Evolutionary conservation across 306 rosid genomes (phyloP).

Genomic region (Abrus precatorius): DNA sequence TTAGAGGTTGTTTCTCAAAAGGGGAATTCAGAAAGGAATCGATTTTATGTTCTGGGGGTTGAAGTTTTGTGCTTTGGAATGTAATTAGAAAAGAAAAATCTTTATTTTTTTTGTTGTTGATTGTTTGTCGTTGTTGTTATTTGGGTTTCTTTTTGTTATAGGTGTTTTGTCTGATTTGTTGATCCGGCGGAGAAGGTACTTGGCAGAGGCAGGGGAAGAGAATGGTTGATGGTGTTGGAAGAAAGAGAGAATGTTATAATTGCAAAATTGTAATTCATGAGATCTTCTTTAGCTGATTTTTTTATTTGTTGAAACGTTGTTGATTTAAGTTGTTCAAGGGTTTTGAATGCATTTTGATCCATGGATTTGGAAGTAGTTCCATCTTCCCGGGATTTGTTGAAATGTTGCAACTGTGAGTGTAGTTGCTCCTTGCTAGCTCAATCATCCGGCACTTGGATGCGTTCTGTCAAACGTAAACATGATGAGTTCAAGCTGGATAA

Average conservation of each 20-base stretch:
- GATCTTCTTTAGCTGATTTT: constrained; percentile 34
- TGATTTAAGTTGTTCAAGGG: constrained; percentile 50
- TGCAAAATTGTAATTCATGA: constrained; percentile 11
- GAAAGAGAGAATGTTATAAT: constrained; percentile 9
- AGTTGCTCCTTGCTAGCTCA: constrained; percentile 62
- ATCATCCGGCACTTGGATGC: constrained; percentile 73
- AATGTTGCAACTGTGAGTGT: constrained; percentile 75
- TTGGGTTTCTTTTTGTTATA: constrained; percentile 26
- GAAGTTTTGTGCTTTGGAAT: background rate
- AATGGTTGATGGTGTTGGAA: constrained; percentile 36
- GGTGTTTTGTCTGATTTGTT: constrained; percentile 57
- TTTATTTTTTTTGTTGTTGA: constrained; percentile 11
- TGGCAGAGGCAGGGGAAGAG: constrained; percentile 54
- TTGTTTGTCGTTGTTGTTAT: constrained; percentile 1
- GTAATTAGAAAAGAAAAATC: background rate
- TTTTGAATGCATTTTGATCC: constrained; percentile 53
- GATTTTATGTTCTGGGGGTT: constrained; percentile 20
- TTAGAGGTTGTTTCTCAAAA: constrained; percentile 18
- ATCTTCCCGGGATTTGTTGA: constrained; percentile 63
- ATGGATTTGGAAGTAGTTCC: constrained; percentile 72
- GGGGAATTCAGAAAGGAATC: background rate
- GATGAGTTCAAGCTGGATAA: constrained; percentile 70
- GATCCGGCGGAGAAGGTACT: constrained; percentile 49
- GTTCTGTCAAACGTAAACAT: constrained; percentile 83
- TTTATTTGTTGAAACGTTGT: constrained; percentile 28